Conservation (phyloP, 441 rosid genomes). For the Pelargonium fulgidum region DNA sequence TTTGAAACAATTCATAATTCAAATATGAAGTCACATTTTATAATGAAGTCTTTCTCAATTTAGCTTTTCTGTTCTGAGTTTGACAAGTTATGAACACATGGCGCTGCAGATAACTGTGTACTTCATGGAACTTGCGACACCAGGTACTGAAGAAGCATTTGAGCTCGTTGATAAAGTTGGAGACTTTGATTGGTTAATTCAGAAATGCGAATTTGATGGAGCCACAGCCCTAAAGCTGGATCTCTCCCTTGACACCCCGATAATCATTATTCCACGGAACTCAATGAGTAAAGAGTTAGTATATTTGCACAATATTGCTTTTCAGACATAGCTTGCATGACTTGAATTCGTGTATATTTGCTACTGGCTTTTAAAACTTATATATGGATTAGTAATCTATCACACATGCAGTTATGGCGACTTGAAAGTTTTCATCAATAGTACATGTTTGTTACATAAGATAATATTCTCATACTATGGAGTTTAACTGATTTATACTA, state of each 20-base stretch:
- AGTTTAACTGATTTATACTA: no score
- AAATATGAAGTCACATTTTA: no score
- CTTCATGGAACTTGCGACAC: constrained; percentile 96
- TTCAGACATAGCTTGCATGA: constrained; percentile 9
- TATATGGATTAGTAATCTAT: no score
- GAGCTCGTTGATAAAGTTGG: constrained; percentile 99
- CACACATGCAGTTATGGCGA: neutral
- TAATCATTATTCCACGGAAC: constrained; percentile 81
- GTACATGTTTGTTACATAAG: no score
- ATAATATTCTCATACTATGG: no score
- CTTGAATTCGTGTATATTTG: constrained; percentile 8
- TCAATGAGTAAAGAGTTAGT: constrained; percentile 90
- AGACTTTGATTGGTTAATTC: constrained; percentile 93
- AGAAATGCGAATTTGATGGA: constrained; percentile 96
- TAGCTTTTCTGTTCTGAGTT: constrained; percentile 16
- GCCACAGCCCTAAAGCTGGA: constrained; percentile 88
- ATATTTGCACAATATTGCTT: constrained; percentile 20
- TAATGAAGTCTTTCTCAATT: neutral
- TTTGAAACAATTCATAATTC: no score
- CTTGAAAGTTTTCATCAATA: neutral
- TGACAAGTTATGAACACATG: constrained; percentile 21
- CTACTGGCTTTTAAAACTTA: neutral
- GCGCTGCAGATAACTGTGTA: constrained; percentile 73
- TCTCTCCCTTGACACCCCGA: constrained; percentile 89
- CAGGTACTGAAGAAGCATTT: constrained; percentile 90